Conservation (phyloP, 2,329 filamentous ascomycete species). For the Alternaria sp. region DNA sequence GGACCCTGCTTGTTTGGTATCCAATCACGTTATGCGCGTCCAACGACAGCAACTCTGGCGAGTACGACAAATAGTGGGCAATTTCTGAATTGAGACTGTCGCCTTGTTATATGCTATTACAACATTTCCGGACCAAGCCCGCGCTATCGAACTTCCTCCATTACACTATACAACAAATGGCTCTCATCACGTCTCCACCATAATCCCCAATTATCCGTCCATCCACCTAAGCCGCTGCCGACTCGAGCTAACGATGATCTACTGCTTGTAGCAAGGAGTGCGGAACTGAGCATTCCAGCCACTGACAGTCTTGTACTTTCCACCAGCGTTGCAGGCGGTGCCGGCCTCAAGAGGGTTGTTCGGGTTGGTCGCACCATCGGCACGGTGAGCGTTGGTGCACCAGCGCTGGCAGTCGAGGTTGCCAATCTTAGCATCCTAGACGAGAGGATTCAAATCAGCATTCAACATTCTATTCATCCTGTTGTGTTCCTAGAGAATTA, state of each 20-base stretch:
- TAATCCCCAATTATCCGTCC: neutral
- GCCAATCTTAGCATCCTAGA: constrained; percentile 2
- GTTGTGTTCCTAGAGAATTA: neutral
- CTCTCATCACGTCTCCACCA: constrained; percentile 2
- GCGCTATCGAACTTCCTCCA: neutral
- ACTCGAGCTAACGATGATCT: constrained; percentile 1
- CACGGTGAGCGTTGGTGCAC: constrained; percentile 11
- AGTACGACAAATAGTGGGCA: neutral
- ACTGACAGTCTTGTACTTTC: constrained; percentile 11
- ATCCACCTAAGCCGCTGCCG: neutral
- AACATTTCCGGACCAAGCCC: neutral
- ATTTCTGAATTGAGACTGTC: neutral
- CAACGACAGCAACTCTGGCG: neutral
- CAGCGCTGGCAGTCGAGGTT: constrained; percentile 12
- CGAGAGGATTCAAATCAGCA: neutral
- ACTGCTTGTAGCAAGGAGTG: constrained; percentile 7
- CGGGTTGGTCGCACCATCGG: constrained; percentile 3
- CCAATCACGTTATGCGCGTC: constrained; percentile 1
- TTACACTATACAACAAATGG: neutral
- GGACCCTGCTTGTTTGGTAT: constrained; percentile 1
- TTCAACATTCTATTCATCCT: neutral
- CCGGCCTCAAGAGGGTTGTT: constrained; percentile 10
- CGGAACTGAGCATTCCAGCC: constrained; percentile 10
- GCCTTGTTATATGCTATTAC: neutral
- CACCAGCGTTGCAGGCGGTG: constrained; percentile 5